phyloP scores from a whole-genome alignment of 305 asterid genomes.

The Striga hermonthica region DNA sequence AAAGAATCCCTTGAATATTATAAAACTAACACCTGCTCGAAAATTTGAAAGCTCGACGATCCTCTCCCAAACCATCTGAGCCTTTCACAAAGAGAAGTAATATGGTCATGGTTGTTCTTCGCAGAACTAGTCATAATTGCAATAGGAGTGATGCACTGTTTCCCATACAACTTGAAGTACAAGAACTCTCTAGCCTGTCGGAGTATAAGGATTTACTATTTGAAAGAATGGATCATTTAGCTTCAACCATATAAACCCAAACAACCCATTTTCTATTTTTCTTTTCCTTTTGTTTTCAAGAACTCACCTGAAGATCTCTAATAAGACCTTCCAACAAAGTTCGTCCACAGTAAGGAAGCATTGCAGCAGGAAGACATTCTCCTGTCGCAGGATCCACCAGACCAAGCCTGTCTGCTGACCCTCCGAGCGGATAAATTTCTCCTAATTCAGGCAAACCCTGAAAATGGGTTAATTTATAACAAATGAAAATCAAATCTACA shows the following conservation, averaged over 20 bases:
- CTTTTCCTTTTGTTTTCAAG: neutral
- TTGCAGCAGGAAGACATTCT: slow-evolving; percentile 98
- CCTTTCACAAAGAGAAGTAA: slow-evolving; percentile 67
- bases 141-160: slow-evolving; percentile 93
- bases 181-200: slow-evolving; percentile 93
- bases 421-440: slow-evolving; percentile 98
- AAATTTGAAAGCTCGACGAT: slow-evolving; percentile 60
- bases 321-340: slow-evolving; percentile 93
- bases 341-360: slow-evolving; percentile 98
- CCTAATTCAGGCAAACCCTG: slow-evolving; percentile 99
- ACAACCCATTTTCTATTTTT: slow-evolving; percentile 13
- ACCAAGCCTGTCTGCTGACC: slow-evolving; percentile 97
- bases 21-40: slow-evolving; percentile 74
- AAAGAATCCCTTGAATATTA: slow-evolving; percentile 11
- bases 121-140: slow-evolving; percentile 99
- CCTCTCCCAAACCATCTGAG: slow-evolving; percentile 97
- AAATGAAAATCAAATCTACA: slow-evolving; percentile 30
- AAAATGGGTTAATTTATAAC: slow-evolving; percentile 45
- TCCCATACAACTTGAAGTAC: slow-evolving; percentile 88
- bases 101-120: slow-evolving; percentile 73
- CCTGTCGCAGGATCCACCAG: slow-evolving; percentile 83
- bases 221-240: slow-evolving; percentile 14
- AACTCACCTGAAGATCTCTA: slow-evolving; percentile 94
- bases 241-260: slow-evolving; percentile 22
- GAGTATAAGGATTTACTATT: slow-evolving; percentile 32